phyloP scores from a whole-genome alignment of 1,284 basidiomycete genomes.

The Hortiboletus rubellus region DNA sequence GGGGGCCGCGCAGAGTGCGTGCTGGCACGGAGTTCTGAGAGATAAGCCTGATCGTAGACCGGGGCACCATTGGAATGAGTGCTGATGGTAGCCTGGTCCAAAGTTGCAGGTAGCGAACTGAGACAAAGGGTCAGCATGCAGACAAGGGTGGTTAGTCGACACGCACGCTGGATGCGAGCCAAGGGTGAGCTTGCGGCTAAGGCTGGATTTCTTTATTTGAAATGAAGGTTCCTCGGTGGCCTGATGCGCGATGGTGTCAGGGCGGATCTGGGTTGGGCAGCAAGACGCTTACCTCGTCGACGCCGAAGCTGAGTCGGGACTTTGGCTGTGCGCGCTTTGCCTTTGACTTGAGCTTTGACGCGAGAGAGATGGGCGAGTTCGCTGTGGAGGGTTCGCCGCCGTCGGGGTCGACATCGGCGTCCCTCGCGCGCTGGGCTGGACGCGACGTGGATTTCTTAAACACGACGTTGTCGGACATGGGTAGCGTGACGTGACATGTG shows the following conservation, averaged over 20 bases:
- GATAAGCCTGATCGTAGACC: conserved; percentile 75
- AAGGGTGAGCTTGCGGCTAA: conserved; percentile 64
- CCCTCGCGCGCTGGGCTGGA: conserved; percentile 49
- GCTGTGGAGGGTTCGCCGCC: conserved; percentile 22
- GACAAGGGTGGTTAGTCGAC: conserved; percentile 22
- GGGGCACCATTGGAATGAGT: conserved; percentile 47
- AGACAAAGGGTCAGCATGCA: conserved; percentile 10
- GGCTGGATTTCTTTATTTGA: conserved; percentile 73
- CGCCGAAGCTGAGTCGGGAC: conserved; percentile 80
- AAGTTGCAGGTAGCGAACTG: conserved; percentile 39
- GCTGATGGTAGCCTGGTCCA: conserved; percentile 56
- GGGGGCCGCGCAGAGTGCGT: conserved; percentile 64
- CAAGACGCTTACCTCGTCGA: conserved; percentile 61
- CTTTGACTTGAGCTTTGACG: conserved; percentile 68
- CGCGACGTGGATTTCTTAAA: conserved; percentile 64
- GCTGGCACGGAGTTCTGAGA: conserved; percentile 81
- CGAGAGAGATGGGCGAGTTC: conserved; percentile 57
- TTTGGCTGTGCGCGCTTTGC: conserved; percentile 62
- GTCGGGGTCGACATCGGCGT: conserved; percentile 38
- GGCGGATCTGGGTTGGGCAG: conserved; percentile 19
- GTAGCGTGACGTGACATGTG: conserved; percentile 32
- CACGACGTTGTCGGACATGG: conserved; percentile 33
- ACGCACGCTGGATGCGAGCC: conserved; percentile 52
- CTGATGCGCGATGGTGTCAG: conserved; percentile 36
- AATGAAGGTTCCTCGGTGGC: conserved; percentile 62